Evolutionary conservation across 768 basidiomycete genomes (phyloP).

Genomic region (Lactarius indigo): DNA sequence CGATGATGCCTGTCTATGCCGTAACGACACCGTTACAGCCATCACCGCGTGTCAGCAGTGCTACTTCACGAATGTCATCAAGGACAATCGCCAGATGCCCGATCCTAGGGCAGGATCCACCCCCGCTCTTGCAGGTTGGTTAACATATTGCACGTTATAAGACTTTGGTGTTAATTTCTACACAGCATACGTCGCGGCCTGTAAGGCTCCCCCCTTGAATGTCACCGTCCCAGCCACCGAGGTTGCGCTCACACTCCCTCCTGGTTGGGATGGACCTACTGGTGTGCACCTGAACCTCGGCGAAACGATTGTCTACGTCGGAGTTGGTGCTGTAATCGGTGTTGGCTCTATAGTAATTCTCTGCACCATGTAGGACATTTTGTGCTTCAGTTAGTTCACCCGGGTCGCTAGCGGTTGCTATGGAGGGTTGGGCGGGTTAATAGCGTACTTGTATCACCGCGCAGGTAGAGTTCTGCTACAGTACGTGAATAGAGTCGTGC

Average conservation of each 20-base stretch:
- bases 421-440: neutral
- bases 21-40: slow-evolving; percentile 36
- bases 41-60: slow-evolving; percentile 63
- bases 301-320: slow-evolving; percentile 45
- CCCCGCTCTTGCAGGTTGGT: slow-evolving; percentile 52
- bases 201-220: slow-evolving; percentile 35
- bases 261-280: slow-evolving; percentile 59
- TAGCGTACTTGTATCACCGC: neutral
- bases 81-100: slow-evolving; percentile 43
- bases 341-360: slow-evolving; percentile 47
- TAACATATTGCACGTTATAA: neutral
- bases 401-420: neutral
- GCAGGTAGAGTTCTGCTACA: neutral
- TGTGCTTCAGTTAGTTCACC: neutral
- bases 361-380: slow-evolving; percentile 43
- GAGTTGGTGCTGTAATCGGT: slow-evolving; percentile 45
- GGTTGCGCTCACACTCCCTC: slow-evolving; percentile 44
- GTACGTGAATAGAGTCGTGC: neutral
- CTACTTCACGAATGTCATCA: slow-evolving; percentile 56
- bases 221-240: slow-evolving; percentile 38
- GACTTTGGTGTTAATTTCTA: neutral
- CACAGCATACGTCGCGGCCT: slow-evolving; percentile 55
- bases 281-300: slow-evolving; percentile 43
- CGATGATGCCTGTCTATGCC: slow-evolving; percentile 55
- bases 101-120: slow-evolving; percentile 59